Evolutionary conservation across 495 filamentous ascomycete species (phyloP), one percentile per base, ranked within the genome.

Genomic region (Xylaria flabelliformis): DNA sequence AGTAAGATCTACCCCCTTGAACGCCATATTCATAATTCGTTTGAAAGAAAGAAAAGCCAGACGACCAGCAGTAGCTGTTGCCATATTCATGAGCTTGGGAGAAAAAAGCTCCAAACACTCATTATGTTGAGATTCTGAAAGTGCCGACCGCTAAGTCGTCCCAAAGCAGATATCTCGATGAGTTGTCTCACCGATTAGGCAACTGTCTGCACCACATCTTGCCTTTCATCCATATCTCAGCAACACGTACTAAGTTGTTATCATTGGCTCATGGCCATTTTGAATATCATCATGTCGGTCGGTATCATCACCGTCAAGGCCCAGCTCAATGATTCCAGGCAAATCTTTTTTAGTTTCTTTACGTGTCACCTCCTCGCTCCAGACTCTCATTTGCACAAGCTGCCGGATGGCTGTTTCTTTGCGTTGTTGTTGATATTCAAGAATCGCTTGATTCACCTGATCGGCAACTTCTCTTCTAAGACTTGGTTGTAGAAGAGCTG

Each of bases 381-480:
- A 98, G 3, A 90, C 90, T 70, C 95, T 90, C 75, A 97, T 87
- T 75, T 91, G 89, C 61, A 96, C 90, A 4, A 98, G 86, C 71
- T 90, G 87, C 64, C 90, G 86, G 64, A 99, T 90, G 64, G 91
- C 92, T 34, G 95, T 92, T 80, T 97, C 92, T 73, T 91, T 89
- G 73, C 89, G 85, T 73, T 90, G 87, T 17, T 91, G 88, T 74
- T 94, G 90, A 64, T 85, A 89, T 67, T 86, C 83, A 36, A 98
- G 83, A 50, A 99, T 92, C 36, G 94, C 95, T 82, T 94, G 89
- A 75, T 98, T 98, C 36, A 98, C 97, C 56, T 87, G 83, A 56
- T 88, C 87, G 7, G 96, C 94, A 34, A 97, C 94, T 12, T 90
- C 87, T 78, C 89, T 88, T 77, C 96, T 90, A n/a, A 99, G 87